Conservation (phyloP, 352 stramenopile species). For the Globisporangium recalcitrans region DNA sequence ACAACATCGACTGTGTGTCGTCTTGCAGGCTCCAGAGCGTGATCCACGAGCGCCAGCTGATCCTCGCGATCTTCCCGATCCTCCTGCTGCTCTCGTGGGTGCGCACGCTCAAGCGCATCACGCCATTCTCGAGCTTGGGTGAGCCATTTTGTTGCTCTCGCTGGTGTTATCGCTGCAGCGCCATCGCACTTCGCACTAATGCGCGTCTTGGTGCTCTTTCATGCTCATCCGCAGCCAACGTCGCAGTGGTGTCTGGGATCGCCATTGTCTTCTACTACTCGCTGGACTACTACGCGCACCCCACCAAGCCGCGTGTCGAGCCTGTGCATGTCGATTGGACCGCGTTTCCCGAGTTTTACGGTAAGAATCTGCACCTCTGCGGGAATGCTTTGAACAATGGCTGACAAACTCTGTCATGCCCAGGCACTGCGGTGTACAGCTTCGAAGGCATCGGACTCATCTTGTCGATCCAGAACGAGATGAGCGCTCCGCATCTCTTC, state of each 20-base stretch:
- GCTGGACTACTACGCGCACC: conserved; percentile 46
- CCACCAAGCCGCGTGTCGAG: conserved; percentile 20
- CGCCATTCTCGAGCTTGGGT: conserved; percentile 69
- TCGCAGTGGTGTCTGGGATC: conserved; percentile 57
- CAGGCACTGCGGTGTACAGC: conserved; percentile 72
- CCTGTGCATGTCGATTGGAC: conserved; percentile 28
- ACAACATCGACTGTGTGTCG: no score
- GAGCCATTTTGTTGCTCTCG: not conserved
- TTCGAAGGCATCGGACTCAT: conserved; percentile 80
- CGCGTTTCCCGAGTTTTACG: conserved; percentile 65
- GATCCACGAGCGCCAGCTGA: conserved; percentile 70
- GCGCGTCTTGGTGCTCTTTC: not conserved
- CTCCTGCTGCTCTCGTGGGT: conserved; percentile 74
- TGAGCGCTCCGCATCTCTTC: conserved; percentile 52
- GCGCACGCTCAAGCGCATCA: conserved; percentile 66
- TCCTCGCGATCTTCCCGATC: conserved; percentile 68
- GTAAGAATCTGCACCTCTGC: no score
- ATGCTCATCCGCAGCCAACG: conserved; percentile 35
- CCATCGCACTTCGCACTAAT: not conserved
- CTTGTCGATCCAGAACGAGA: conserved; percentile 76
- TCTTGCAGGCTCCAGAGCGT: conserved; percentile 37
- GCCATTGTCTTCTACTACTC: conserved; percentile 84
- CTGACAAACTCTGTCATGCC: not conserved
- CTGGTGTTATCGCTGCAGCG: not conserved
- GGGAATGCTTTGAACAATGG: no score